phyloP scores from a whole-genome alignment of 2,329 filamentous ascomycete genomes.

The Exophiala sp. region DNA sequence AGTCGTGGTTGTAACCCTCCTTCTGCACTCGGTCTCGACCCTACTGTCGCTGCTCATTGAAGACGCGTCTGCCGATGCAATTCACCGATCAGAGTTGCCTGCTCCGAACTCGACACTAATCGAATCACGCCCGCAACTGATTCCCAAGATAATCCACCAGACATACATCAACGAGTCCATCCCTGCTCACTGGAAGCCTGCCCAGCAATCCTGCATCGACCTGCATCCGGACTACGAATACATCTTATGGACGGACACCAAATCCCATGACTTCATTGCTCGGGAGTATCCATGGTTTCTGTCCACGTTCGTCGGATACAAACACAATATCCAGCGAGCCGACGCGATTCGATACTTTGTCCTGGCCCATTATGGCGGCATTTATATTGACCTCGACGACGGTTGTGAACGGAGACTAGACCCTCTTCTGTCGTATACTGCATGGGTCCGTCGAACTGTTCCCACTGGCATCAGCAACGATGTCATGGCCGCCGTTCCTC shows the following conservation, averaged over 20 bases:
- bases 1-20: conserved; percentile 56
- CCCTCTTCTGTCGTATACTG: conserved; percentile 61
- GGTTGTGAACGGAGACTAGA: conserved; percentile 64
- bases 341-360: conserved; percentile 77
- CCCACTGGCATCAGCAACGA: conserved; percentile 79
- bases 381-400: conserved; percentile 75
- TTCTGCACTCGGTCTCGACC: conserved; percentile 64
- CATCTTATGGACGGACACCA: conserved; percentile 70
- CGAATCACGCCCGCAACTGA: conserved; percentile 54
- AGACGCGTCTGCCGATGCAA: conserved; percentile 61
- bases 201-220: conserved; percentile 61
- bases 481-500: conserved; percentile 65
- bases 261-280: conserved; percentile 64
- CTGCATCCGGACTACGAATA: conserved; percentile 68
- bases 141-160: conserved; percentile 73
- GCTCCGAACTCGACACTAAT: conserved; percentile 57
- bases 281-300: conserved; percentile 72
- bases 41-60: conserved; percentile 64
- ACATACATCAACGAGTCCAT: conserved; percentile 67
- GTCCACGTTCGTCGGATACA: conserved; percentile 66
- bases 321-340: conserved; percentile 68
- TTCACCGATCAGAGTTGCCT: conserved; percentile 60
- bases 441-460: conserved; percentile 63
- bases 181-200: conserved; percentile 58
- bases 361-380: conserved; percentile 68